Evolutionary conservation across 2,329 filamentous ascomycete species (phyloP).

Genomic region (Cercospora zeae-maydis): DNA sequence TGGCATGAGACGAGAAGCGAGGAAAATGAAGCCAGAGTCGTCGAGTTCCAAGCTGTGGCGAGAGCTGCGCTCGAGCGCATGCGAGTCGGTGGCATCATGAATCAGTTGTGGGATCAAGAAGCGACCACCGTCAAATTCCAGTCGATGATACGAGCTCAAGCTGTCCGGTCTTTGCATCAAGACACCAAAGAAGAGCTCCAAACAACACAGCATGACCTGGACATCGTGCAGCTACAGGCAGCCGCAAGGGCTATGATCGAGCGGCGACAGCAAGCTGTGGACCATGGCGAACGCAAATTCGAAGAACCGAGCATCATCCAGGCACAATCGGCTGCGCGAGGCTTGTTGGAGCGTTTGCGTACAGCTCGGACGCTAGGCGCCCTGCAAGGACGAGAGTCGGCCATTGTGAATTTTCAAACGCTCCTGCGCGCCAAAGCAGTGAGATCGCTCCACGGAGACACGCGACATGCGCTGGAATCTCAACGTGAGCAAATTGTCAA

Average conservation of each 20-base stretch:
- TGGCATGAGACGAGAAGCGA: constrained; percentile 39
- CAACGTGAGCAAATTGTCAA: constrained; percentile 37
- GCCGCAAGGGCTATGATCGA: constrained; percentile 64
- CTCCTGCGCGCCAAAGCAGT: constrained; percentile 61
- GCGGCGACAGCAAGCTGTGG: constrained; percentile 43
- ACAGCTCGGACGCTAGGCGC: constrained; percentile 32
- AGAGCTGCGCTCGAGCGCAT: constrained; percentile 74
- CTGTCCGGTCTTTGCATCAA: constrained; percentile 54
- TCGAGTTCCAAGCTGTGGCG: constrained; percentile 41
- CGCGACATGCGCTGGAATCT: constrained; percentile 49
- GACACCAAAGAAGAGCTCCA: constrained; percentile 54
- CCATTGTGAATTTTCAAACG: constrained; percentile 60
- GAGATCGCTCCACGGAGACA: constrained; percentile 55
- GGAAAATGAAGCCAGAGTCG: constrained; percentile 35
- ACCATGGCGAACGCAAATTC: constrained; percentile 31
- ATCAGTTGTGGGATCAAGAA: constrained; percentile 82
- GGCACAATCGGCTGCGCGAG: constrained; percentile 44
- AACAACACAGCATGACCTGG: constrained; percentile 54
- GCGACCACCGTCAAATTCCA: constrained; percentile 74
- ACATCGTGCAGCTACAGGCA: constrained; percentile 50
- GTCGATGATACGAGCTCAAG: constrained; percentile 56
- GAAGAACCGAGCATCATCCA: constrained; percentile 29
- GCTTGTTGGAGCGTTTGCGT: constrained; percentile 39
- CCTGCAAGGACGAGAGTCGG: constrained; percentile 36
- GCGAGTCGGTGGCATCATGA: constrained; percentile 76